Evolutionary conservation across 768 basidiomycete species (phyloP).

Genomic region (Cantharellus cinnabarinus): DNA sequence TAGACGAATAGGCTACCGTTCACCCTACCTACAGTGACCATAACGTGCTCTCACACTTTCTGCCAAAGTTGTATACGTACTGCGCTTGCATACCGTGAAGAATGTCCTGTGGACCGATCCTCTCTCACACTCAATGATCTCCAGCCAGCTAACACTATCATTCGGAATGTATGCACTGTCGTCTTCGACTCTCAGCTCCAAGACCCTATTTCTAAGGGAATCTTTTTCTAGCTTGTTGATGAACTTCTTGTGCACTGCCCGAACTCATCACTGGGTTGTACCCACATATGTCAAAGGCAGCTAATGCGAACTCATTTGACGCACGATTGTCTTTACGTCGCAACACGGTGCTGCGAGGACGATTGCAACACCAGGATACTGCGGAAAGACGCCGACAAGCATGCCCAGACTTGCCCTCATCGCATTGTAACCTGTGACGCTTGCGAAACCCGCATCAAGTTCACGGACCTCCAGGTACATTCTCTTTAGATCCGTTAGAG

Average conservation of each 20-base stretch:
- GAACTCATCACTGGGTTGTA: slow-evolving; percentile 37
- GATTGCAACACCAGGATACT: slow-evolving; percentile 26
- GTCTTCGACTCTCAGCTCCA: background rate
- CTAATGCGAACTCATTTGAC: slow-evolving; percentile 39
- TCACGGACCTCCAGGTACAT: slow-evolving; percentile 22
- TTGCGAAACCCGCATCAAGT: slow-evolving; percentile 18
- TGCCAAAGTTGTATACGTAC: slow-evolving; percentile 61
- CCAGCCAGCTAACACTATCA: slow-evolving; percentile 46
- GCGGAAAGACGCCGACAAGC: slow-evolving; percentile 28
- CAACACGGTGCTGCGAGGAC: slow-evolving; percentile 29
- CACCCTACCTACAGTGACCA: slow-evolving; percentile 51
- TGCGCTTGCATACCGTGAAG: slow-evolving; percentile 43
- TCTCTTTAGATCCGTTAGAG: background rate
- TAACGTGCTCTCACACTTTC: slow-evolving; percentile 67
- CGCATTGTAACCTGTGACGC: slow-evolving; percentile 21
- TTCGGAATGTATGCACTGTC: slow-evolving; percentile 39
- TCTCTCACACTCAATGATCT: slow-evolving; percentile 39
- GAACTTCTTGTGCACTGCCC: slow-evolving; percentile 61
- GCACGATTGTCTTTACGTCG: slow-evolving; percentile 37
- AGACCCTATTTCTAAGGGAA: background rate
- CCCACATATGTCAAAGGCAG: slow-evolving; percentile 44
- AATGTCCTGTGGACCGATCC: slow-evolving; percentile 74
- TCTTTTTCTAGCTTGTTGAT: slow-evolving; percentile 44
- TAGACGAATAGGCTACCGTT: slow-evolving; percentile 37
- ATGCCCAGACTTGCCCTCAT: slow-evolving; percentile 19